Evolutionary conservation across 768 basidiomycete genomes (phyloP).

Genomic region (Boletus subparvulus): DNA sequence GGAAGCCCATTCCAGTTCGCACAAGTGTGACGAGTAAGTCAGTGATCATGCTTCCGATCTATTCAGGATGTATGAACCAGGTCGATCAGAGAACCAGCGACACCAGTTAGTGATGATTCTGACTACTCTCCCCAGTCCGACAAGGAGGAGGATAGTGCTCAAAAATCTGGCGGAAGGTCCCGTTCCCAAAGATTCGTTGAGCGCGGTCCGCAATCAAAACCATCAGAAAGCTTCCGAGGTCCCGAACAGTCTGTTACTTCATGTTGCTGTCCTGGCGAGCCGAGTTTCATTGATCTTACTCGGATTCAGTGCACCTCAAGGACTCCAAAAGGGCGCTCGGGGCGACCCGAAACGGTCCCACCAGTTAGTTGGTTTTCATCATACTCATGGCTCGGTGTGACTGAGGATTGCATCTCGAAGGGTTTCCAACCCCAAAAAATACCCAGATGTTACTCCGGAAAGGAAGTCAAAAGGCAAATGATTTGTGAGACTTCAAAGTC

Average conservation of each 20-base stretch:
- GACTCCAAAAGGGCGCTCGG: not conserved
- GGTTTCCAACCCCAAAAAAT: not conserved
- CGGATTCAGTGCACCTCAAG: too few species aligned
- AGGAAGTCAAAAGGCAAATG: not conserved
- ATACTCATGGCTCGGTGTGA: not conserved
- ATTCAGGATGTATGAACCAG: not conserved
- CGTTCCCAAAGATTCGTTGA: not conserved
- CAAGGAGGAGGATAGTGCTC: not conserved
- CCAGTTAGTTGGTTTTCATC: conserved; percentile 7
- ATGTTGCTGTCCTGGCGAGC: not conserved
- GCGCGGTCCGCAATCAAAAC: not conserved
- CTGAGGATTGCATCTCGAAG: not conserved
- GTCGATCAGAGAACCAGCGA: too few species aligned
- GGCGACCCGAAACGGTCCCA: rapidly evolving
- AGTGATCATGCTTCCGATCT: not conserved
- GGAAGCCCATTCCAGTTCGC: not conserved
- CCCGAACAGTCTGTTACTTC: conserved; percentile 1
- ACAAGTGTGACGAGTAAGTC: not conserved
- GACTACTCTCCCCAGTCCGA: not conserved
- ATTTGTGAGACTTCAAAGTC: not conserved
- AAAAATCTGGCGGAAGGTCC: not conserved
- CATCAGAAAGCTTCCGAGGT: not conserved
- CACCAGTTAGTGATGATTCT: not conserved
- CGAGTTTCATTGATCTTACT: not conserved
- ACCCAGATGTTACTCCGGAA: not conserved